Evolutionary conservation across 306 rosid species (phyloP).

Genomic region (Quercus variabilis): DNA sequence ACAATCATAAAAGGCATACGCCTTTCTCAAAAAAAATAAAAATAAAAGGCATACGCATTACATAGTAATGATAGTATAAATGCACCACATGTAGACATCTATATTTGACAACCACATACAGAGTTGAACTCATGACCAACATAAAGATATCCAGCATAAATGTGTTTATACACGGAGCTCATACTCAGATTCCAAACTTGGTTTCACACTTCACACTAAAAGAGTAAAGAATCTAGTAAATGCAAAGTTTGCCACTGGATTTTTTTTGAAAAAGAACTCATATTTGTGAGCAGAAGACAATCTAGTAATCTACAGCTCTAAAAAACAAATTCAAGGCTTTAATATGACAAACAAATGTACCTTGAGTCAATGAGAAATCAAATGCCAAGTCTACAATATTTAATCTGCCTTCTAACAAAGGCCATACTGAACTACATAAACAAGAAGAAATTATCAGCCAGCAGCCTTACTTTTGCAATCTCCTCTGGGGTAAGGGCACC

Average conservation of each 20-base stretch:
- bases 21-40: too few relatives aligned
- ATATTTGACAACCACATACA: neutral
- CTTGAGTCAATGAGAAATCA: neutral
- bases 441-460: neutral
- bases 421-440: neutral
- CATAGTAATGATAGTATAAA: neutral
- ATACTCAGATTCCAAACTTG: neutral
- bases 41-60: neutral
- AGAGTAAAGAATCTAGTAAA: neutral
- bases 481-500: constrained; percentile 75
- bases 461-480: constrained; percentile 59
- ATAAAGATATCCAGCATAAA: neutral
- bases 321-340: neutral
- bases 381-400: neutral
- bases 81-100: neutral
- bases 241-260: neutral
- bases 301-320: neutral
- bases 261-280: neutral
- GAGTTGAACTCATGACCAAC: too few relatives aligned
- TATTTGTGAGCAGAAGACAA: neutral
- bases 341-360: neutral
- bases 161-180: neutral
- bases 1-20: neutral
- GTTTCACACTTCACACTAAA: neutral
- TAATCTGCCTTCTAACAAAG: neutral